Percentiles rank a stretch among this genome's conserved stretches.
Evolutionary conservation across 805 yeast genomes (phyloP).

Genomic region (Lachancea cidri): DNA sequence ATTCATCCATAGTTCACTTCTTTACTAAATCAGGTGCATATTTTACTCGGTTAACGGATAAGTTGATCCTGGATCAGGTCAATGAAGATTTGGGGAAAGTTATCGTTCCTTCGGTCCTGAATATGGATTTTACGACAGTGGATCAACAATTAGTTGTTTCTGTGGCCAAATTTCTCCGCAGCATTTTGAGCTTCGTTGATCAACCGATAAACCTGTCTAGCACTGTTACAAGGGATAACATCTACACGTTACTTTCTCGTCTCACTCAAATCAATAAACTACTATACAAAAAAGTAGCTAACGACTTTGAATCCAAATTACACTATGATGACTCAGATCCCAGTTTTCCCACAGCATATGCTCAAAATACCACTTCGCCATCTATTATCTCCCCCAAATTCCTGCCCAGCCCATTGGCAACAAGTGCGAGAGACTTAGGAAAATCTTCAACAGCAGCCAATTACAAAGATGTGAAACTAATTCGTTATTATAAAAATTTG

Average conservation of each 20-base stretch:
- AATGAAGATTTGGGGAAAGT: slow-evolving; percentile 19
- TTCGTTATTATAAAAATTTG: slow-evolving; percentile 32
- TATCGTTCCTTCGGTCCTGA: slow-evolving; percentile 24
- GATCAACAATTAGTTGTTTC: slow-evolving; percentile 21
- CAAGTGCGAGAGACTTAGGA: slow-evolving; percentile 11
- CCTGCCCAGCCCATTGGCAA: slow-evolving; percentile 24
- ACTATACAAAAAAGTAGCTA: slow-evolving; percentile 19
- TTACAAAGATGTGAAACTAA: slow-evolving; percentile 27
- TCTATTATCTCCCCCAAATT: slow-evolving; percentile 29
- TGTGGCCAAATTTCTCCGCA: slow-evolving; percentile 25
- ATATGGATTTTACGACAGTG: slow-evolving; percentile 9
- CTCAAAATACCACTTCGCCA: slow-evolving; percentile 17
- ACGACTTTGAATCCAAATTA: slow-evolving; percentile 20
- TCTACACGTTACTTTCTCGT: slow-evolving; percentile 14
- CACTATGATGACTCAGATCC: slow-evolving; percentile 16
- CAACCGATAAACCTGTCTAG: slow-evolving; percentile 14
- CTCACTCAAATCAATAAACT: slow-evolving; percentile 24
- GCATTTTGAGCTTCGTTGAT: slow-evolving; percentile 13
- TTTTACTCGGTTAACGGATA: slow-evolving; percentile 25
- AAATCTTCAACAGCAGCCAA: slow-evolving; percentile 11
- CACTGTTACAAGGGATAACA: slow-evolving; percentile 13
- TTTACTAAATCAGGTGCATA: slow-evolving; percentile 25
- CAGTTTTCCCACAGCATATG: slow-evolving; percentile 7
- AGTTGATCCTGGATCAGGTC: slow-evolving; percentile 27
- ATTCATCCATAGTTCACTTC: slow-evolving; percentile 21